Percentiles rank a stretch among this genome's conserved stretches.
phyloP scores from a whole-genome alignment of 805 yeast genomes.

The Yamadazyma laniorum region DNA sequence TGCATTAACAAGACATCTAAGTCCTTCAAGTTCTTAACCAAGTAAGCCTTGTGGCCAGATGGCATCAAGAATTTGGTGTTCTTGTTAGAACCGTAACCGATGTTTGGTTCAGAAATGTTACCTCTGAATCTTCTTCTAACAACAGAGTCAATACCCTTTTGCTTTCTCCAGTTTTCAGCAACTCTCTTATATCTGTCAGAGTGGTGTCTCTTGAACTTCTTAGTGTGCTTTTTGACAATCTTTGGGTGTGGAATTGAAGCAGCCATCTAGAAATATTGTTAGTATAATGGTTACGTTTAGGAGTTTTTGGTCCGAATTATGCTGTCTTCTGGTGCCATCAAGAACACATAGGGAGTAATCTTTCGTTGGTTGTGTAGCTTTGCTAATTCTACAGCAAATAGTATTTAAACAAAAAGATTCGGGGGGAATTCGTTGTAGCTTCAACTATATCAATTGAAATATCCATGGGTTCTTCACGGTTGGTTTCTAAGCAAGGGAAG shows the following conservation, averaged over 20 bases:
- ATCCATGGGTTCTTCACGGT: no score
- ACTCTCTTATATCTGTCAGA: conserved; percentile 99
- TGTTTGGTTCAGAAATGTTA: conserved; percentile 97
- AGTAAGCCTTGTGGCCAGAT: conserved; percentile 97
- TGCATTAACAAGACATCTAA: conserved; percentile 94
- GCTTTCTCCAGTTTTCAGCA: conserved; percentile 99
- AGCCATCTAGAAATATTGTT: conserved; percentile 59
- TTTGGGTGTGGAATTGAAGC: conserved; percentile 97
- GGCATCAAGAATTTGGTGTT: conserved; percentile 94
- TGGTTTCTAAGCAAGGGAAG: no score
- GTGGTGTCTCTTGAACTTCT: conserved; percentile 99
- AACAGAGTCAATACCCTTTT: conserved; percentile 99
- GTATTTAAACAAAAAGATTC: no score
- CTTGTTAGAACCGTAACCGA: conserved; percentile 99
- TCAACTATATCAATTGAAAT: no score
- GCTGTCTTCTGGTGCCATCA: no score
- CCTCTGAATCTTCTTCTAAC: conserved; percentile 99
- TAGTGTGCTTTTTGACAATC: conserved; percentile 99
- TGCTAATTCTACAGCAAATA: no score
- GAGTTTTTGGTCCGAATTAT: no score
- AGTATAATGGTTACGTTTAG: no score
- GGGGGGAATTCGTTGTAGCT: no score
- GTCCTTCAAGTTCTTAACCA: conserved; percentile 89
- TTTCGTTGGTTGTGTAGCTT: no score
- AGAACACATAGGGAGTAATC: no score